phyloP scores from a whole-genome alignment of 208 protist species.

The Novymonas esmeraldas region DNA sequence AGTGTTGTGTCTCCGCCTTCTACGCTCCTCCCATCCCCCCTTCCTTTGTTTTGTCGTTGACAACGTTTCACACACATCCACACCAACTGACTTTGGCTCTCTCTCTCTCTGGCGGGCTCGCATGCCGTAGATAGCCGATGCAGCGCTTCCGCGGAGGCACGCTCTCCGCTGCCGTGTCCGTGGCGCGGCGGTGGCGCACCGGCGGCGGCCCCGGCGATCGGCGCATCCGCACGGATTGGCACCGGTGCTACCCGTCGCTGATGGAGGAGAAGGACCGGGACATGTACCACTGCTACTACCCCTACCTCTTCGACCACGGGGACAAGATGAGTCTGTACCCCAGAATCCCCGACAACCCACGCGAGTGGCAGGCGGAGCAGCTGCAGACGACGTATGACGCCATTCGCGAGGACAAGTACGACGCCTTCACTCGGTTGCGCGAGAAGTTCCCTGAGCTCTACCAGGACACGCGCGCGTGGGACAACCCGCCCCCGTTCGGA shows the following conservation, averaged over 20 bases:
- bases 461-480: constrained; percentile 91
- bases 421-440: constrained; percentile 88
- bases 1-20: too few species aligned
- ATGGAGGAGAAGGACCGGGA: constrained; percentile 92
- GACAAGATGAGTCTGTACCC: constrained; percentile 93
- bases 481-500: constrained; percentile 93
- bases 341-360: constrained; percentile 91
- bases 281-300: constrained; percentile 95
- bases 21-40: too few species aligned
- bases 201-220: constrained; percentile 82
- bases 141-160: constrained; percentile 10
- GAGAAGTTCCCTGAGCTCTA: constrained; percentile 94
- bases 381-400: constrained; percentile 94
- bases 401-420: constrained; percentile 95
- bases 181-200: constrained; percentile 58
- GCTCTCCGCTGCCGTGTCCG: constrained; percentile 3
- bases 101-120: too few species aligned
- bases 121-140: too few species aligned
- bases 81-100: too few species aligned
- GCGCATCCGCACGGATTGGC: constrained; percentile 87
- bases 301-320: constrained; percentile 93
- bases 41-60: too few species aligned
- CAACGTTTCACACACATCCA: too few species aligned
- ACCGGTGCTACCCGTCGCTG: constrained; percentile 87
- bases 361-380: constrained; percentile 90